A percentile compares a stretch with the other conserved stretches of the same genome.
phyloP scores from a whole-genome alignment of 2,329 filamentous ascomycete genomes.

The Alternaria brassicicola region DNA sequence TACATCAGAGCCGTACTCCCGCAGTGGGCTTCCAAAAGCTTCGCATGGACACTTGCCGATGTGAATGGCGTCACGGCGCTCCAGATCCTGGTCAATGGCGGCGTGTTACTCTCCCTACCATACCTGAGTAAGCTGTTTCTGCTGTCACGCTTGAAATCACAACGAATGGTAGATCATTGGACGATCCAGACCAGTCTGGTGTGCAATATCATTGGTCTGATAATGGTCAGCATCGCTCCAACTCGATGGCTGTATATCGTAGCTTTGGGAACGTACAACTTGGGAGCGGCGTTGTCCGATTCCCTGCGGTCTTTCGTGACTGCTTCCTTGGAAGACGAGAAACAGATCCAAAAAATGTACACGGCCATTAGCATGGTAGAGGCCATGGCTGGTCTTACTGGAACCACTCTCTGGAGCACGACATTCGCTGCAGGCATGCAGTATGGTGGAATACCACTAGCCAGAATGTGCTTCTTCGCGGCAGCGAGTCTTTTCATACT shows the following conservation, averaged over 20 bases:
- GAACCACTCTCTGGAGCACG: neutral
- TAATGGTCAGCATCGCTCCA: neutral
- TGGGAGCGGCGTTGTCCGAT: neutral
- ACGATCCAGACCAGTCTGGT: neutral
- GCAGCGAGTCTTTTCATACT: neutral
- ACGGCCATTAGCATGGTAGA: neutral
- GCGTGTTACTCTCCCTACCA: neutral
- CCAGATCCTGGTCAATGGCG: neutral
- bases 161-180: neutral
- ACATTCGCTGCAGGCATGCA: neutral
- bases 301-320: neutral
- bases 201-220: neutral
- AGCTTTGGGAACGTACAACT: neutral
- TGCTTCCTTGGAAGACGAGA: neutral
- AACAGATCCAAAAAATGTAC: neutral
- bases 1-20: neutral
- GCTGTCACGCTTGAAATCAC: neutral
- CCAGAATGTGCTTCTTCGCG: neutral
- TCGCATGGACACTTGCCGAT: neutral
- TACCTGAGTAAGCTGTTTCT: neutral
- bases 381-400: neutral
- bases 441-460: neutral
- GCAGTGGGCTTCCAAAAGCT: neutral
- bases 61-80: neutral
- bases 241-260: neutral